Percentiles rank a stretch among this genome's conserved stretches.
phyloP scores from a whole-genome alignment of 129 eudicot species.

The Centaurea solstitialis region DNA sequence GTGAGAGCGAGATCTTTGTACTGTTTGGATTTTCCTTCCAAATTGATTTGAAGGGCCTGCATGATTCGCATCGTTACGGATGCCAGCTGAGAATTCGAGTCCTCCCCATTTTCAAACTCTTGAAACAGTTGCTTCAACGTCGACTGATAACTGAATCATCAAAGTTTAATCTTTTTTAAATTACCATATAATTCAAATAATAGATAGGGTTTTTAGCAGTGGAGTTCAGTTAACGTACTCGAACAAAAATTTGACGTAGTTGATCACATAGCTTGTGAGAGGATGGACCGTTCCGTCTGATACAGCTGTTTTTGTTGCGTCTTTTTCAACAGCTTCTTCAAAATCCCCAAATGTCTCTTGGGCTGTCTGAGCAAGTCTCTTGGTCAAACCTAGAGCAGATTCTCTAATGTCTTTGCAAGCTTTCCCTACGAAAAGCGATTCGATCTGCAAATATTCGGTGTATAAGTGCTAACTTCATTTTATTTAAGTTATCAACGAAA shows the following conservation, averaged over 20 bases:
- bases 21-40: conserved; percentile 96
- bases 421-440: conserved; percentile 79
- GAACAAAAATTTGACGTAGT: conserved; percentile 90
- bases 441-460: conserved; percentile 55
- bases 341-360: conserved; percentile 96
- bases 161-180: not conserved
- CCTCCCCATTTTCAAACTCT: conserved; percentile 78
- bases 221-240: conserved; percentile 60
- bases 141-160: conserved; percentile 72
- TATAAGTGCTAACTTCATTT: conserved; percentile 10
- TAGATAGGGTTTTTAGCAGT: not conserved
- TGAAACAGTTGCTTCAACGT: conserved; percentile 95
- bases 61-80: conserved; percentile 92
- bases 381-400: conserved; percentile 87
- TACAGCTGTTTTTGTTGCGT: conserved; percentile 97
- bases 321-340: conserved; percentile 99
- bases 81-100: conserved; percentile 84
- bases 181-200: not conserved
- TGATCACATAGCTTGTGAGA: conserved; percentile 97
- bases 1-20: conserved; percentile 85
- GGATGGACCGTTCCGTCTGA: conserved; percentile 98
- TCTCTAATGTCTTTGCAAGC: conserved; percentile 89
- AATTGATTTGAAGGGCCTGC: conserved; percentile 98
- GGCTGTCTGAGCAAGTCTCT: conserved; percentile 95
- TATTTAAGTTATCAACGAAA: not conserved